Base-by-base conservation (phyloP, 1,284 basidiomycete species). In the Ganoderma sinense region DNA sequence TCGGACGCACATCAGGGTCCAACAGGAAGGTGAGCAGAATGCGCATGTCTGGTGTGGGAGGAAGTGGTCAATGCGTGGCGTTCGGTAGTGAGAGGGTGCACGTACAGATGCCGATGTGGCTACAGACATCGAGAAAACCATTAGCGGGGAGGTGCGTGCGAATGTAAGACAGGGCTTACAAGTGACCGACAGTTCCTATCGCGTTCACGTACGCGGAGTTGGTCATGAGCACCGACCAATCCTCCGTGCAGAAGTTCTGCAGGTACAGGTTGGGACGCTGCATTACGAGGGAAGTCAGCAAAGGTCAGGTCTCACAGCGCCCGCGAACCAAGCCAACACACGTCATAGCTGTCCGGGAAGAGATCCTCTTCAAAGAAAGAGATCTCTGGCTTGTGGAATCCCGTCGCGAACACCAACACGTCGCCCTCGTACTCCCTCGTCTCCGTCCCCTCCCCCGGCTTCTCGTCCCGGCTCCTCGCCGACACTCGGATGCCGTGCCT, bases 201-300 rank as follows among this genome's bases (percentile, higher is more conserved):
- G 84, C 86, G 72, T 88, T 87, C 72, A 84, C 78, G 75, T 89
- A 88, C 3, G 88, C 79, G 7, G 88, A 86, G 74, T 91, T 91
- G 14, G 88, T 90, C 79, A 87, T 80, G 31, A 90, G 78, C 1
- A 91, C 79, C 4, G 84, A 85, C 84, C 87, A 89, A 76, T 89
- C 87, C 71, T 87, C 84, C 1, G 88, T 87, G 2, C 85, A 83
- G 80, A 92, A 91, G 70, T 88, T 90, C 72, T 91, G 89, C 26
- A 91, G 80, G 73, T 91, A 91, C 73, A 91, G 78, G 70, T 89
- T 85, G 33, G 89, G 89, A 31, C 86, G 81, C 79, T 84, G 65
- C 26, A 61, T 39, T 16, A 59, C n/a, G 33, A 2, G 4, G 14
- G 6, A 13, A 3, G 5, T 66, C 40, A 69, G 61, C 23, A 2